Percentiles rank a stretch among this genome's conserved stretches.
Evolutionary conservation across 106 monocot species (phyloP).

Genomic region (Xerophyta viscosa): DNA sequence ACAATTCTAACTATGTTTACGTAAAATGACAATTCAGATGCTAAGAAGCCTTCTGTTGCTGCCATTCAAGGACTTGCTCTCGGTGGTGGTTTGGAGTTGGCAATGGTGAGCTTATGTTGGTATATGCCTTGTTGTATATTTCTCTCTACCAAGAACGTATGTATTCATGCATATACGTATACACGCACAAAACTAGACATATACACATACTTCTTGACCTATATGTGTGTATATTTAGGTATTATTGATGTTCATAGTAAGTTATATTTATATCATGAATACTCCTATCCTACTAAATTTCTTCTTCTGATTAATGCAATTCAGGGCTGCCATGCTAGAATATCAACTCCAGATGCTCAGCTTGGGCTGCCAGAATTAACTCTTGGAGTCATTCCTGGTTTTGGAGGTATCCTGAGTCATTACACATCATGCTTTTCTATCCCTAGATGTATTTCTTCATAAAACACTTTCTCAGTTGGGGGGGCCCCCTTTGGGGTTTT

Average conservation of each 20-base stretch:
- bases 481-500: no score
- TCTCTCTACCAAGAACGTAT: no score
- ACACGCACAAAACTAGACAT: no score
- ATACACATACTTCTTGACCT: no score
- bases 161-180: no score
- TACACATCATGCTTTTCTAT: no score
- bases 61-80: slow-evolving; percentile 94
- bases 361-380: slow-evolving; percentile 93
- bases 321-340: slow-evolving; percentile 94
- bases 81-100: slow-evolving; percentile 90
- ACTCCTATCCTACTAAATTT: not conserved
- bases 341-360: slow-evolving; percentile 79
- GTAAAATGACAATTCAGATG: slow-evolving; percentile 39
- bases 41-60: slow-evolving; percentile 90
- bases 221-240: no score
- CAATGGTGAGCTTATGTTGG: slow-evolving; percentile 48
- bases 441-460: no score
- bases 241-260: no score
- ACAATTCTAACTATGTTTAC: no score
- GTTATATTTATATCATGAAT: not conserved
- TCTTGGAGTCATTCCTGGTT: slow-evolving; percentile 95
- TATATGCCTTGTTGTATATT: no score
- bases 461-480: slow-evolving; percentile 7
- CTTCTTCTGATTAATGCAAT: slow-evolving; percentile 3
- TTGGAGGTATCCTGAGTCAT: slow-evolving; percentile 94